Percentiles rank a stretch among this genome's conserved stretches.
Evolutionary conservation across 495 filamentous ascomycete species (phyloP).

Genomic region (Penicillium tannophilum): DNA sequence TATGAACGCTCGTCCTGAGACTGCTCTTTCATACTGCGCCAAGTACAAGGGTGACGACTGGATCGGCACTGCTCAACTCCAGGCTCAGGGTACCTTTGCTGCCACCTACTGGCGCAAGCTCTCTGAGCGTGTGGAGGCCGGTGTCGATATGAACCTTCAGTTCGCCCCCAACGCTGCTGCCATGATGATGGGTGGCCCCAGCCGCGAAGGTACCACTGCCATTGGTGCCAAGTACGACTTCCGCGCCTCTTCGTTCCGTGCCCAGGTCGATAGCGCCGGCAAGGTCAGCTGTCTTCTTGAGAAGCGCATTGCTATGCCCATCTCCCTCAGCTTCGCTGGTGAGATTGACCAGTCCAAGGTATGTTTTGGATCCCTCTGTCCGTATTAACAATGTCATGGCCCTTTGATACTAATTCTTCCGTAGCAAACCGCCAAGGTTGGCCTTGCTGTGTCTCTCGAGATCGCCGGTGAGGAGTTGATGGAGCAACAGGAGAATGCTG

Average conservation of each 20-base stretch:
- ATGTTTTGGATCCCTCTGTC: slow-evolving; percentile 32
- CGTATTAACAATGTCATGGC: not conserved
- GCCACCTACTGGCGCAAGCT: slow-evolving; percentile 94
- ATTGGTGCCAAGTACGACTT: slow-evolving; percentile 99
- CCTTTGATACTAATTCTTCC: slow-evolving; percentile 18
- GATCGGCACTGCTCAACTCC: slow-evolving; percentile 84
- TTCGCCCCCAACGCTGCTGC: slow-evolving; percentile 65
- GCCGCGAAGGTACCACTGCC: slow-evolving; percentile 85
- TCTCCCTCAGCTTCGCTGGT: slow-evolving; percentile 90
- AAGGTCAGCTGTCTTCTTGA: slow-evolving; percentile 91
- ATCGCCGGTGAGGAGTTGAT: slow-evolving; percentile 85
- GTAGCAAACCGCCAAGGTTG: slow-evolving; percentile 93
- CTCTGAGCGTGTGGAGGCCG: slow-evolving; percentile 94
- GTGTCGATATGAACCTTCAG: slow-evolving; percentile 90
- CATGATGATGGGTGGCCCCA: slow-evolving; percentile 68
- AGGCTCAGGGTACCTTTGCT: slow-evolving; percentile 80
- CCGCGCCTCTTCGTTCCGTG: slow-evolving; percentile 88
- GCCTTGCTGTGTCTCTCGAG: slow-evolving; percentile 93
- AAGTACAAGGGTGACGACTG: slow-evolving; percentile 88
- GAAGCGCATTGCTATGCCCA: slow-evolving; percentile 88
- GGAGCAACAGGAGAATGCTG: slow-evolving; percentile 79
- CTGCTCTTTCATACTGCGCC: slow-evolving; percentile 81
- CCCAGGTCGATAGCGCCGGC: slow-evolving; percentile 92
- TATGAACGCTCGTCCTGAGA: slow-evolving; percentile 77
- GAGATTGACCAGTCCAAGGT: slow-evolving; percentile 98